These are phyloP conservation scores for Leishmania braziliensis DNA, from an alignment of 208 protist genomes.

Conservation along the genomic window DNA sequence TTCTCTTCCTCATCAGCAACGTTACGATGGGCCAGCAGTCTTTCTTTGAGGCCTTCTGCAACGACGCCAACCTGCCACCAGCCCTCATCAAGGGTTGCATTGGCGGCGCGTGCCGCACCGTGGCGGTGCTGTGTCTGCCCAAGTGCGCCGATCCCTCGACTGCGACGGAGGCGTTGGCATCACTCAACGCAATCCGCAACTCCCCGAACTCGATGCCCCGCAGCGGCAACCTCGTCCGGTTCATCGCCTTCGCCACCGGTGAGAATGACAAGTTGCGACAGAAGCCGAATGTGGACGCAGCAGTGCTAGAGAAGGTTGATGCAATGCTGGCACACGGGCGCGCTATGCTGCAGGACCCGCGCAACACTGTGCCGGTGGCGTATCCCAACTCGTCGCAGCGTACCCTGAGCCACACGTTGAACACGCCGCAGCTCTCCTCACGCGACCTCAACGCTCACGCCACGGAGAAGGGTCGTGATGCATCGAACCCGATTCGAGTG, in stretches of 20 bases:
- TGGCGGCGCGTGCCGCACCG: conserved; percentile 53
- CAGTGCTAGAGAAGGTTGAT: conserved; percentile 43
- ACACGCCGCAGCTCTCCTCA: conserved; percentile 27
- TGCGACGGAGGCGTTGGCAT: conserved; percentile 26
- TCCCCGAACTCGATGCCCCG: conserved; percentile 47
- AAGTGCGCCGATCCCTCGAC: conserved; percentile 16
- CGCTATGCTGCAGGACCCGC: conserved; percentile 49
- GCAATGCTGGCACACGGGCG: conserved; percentile 53
- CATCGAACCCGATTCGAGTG: conserved; percentile 37
- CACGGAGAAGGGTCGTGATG: conserved; percentile 28
- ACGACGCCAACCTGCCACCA: conserved; percentile 34
- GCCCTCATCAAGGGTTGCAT: conserved; percentile 48
- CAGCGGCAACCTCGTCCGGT: conserved; percentile 65
- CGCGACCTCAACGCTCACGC: conserved; percentile 31
- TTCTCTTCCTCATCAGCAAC: conserved; percentile 47
- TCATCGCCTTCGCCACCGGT: conserved; percentile 44
- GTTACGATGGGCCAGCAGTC: conserved; percentile 13
- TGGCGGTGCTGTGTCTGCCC: conserved; percentile 42
- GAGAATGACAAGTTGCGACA: conserved; percentile 50
- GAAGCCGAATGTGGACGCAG: conserved; percentile 35
- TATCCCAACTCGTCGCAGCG: conserved; percentile 41
- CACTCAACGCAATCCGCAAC: conserved; percentile 31
- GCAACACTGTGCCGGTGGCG: conserved; percentile 35
- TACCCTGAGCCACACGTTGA: conserved; percentile 1
- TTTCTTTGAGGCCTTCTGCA: conserved; percentile 43